Evolutionary conservation across 1,139 yeast species (phyloP).

Genomic region (Debaryomyces singareniensis): DNA sequence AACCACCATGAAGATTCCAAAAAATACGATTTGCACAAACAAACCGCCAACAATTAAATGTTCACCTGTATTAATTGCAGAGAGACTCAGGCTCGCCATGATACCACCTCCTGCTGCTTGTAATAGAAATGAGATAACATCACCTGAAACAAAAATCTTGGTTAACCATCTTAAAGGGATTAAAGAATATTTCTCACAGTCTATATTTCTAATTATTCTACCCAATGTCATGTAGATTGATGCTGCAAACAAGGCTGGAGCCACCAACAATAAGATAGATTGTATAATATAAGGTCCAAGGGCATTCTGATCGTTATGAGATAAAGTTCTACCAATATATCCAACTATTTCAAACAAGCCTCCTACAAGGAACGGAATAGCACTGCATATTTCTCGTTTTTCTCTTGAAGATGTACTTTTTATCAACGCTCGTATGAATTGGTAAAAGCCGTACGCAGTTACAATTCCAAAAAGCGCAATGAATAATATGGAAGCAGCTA

Average conservation of each 20-base stretch:
- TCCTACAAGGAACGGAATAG: slow-evolving; percentile 20
- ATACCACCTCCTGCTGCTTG: slow-evolving; percentile 42
- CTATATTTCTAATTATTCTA: slow-evolving; percentile 19
- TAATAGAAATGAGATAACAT: slow-evolving; percentile 30
- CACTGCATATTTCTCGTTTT: too few species aligned
- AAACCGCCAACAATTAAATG: slow-evolving; percentile 21
- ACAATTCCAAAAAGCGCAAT: too few species aligned
- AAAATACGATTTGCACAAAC: slow-evolving; percentile 29
- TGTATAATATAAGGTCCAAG: slow-evolving; percentile 28
- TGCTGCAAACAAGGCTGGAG: slow-evolving; percentile 41
- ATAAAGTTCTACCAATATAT: slow-evolving; percentile 22
- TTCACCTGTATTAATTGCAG: slow-evolving; percentile 15
- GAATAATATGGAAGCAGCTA: too few species aligned
- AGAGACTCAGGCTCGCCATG: slow-evolving; percentile 11
- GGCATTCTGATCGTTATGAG: slow-evolving; percentile 10
- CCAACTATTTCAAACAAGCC: slow-evolving; percentile 24
- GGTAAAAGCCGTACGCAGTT: too few species aligned
- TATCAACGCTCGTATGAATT: too few species aligned
- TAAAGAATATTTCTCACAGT: slow-evolving; percentile 19
- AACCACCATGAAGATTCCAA: slow-evolving; percentile 20
- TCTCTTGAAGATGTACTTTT: too few species aligned
- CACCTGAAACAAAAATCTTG: slow-evolving; percentile 38
- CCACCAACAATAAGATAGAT: slow-evolving; percentile 24
- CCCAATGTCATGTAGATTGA: slow-evolving; percentile 40
- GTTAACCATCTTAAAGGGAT: slow-evolving; percentile 27